phyloP scores from a whole-genome alignment of 306 rosid species.

The Quercus mongolica region DNA sequence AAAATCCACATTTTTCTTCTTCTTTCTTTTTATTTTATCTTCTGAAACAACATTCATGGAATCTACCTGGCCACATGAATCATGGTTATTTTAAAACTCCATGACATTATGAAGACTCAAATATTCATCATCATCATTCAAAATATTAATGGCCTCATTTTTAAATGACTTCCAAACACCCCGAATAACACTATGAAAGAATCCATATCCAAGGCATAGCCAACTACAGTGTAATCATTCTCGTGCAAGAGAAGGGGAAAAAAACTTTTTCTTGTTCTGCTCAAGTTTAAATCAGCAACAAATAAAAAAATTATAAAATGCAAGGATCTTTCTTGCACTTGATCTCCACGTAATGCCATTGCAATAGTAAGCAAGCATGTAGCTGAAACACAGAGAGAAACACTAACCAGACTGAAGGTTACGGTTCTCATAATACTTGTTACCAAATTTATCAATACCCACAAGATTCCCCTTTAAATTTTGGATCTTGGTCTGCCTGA shows the following conservation, averaged over 20 bases:
- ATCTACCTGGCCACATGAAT: background rate
- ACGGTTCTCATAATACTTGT: conserved; percentile 80
- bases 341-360: background rate
- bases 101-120: background rate
- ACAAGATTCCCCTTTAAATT: conserved; percentile 85
- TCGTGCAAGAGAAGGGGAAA: background rate
- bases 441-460: conserved; percentile 91
- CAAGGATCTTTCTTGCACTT: background rate
- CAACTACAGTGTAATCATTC: background rate
- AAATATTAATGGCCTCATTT: background rate
- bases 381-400: conserved; percentile 1
- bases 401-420: conserved; percentile 67
- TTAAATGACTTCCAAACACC: background rate
- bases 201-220: background rate
- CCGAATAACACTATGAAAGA: background rate
- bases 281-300: background rate
- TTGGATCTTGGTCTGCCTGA: conserved; percentile 97
- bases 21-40: background rate
- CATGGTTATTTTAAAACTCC: background rate
- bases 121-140: background rate
- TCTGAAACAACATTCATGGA: background rate
- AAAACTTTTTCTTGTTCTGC: background rate
- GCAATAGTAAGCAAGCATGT: background rate
- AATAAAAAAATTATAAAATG: background rate
- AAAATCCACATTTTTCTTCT: background rate